Evolutionary conservation across 768 basidiomycete species (phyloP), one percentile per base, ranked within the genome.

Genomic region (Phaffia australis): DNA sequence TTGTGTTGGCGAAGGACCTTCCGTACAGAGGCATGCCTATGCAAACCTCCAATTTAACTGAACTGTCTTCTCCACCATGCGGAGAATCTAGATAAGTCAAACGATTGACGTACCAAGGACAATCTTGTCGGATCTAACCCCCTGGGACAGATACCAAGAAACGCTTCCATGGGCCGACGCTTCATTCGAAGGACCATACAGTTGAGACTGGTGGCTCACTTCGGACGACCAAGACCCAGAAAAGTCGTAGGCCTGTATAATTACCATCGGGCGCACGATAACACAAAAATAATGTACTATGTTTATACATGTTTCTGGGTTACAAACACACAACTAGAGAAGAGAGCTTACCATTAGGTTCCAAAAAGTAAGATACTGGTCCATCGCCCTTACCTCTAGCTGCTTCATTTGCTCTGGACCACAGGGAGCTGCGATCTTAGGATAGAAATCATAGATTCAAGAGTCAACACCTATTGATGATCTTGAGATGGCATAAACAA

Each of bases 1-100:
- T 77, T 0, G 92, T 92, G 72, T 86, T 84, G 74, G 84, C 79
- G 79, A 99, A 99, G 51, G 87, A 87, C 29, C 94, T 84, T 0
- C 95, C 95, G 71, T 98, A 99, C 5, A 95, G 81, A 0, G 95
- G 95, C 56, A 98, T 82, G 15, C 94, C 77, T 77, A 68, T 7
- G 19, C n/a, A 7, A 15, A 27, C 27, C 9, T 16, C 6, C 1
- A 32, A 1, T 16, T 27, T 1, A 23, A 14, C 56, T 19, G 32
- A 15, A 14, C 25, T 30, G 50, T 21, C 18, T n/a, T 23, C 29
- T 25, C 25, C 29, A 25, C 19, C 15, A 15, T 21, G 32, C 6
- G 15, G 14, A 18, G 2, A 19, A 29, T 18, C 19, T 3, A 25
- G 15, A 4, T 18, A 47, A 27, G 27, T n/a, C 3, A 18, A 19